Percentiles rank a stretch among this genome's conserved stretches.
Conservation (phyloP, 1,284 basidiomycete species). For the Erythrobasidium hasegawianum region DNA sequence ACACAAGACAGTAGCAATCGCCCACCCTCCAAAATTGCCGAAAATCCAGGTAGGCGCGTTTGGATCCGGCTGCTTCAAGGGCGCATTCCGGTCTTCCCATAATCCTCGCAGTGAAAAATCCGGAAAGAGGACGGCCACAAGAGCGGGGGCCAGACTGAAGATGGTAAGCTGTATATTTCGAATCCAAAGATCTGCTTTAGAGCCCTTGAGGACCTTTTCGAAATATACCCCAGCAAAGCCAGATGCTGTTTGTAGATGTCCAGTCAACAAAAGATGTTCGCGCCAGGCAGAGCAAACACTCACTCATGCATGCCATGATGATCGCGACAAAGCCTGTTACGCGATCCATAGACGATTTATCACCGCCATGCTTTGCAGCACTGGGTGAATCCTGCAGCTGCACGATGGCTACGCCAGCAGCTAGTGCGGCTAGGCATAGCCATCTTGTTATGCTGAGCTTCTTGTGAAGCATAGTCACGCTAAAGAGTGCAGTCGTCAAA, state of each 20-base stretch:
- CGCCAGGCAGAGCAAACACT: too few species aligned
- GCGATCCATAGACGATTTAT: slow-evolving; percentile 65
- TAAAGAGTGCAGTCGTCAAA: slow-evolving; percentile 91
- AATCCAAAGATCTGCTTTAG: slow-evolving; percentile 88
- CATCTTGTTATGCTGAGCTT: slow-evolving; percentile 72
- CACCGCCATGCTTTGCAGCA: slow-evolving; percentile 40
- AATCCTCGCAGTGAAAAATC: slow-evolving; percentile 39
- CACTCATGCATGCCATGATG: slow-evolving; percentile 77
- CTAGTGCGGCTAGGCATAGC: slow-evolving; percentile 76
- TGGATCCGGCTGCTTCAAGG: slow-evolving; percentile 1
- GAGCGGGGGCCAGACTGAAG: slow-evolving; percentile 86
- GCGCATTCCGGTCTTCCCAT: background rate
- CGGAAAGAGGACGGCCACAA: slow-evolving; percentile 72
- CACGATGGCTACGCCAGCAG: slow-evolving; percentile 86
- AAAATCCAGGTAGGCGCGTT: slow-evolving; percentile 54
- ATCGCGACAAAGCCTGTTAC: slow-evolving; percentile 80
- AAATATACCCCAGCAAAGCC: slow-evolving; percentile 97
- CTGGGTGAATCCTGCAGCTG: slow-evolving; percentile 65
- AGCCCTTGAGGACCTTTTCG: slow-evolving; percentile 91
- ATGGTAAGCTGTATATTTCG: slow-evolving; percentile 93
- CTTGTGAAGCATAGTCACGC: slow-evolving; percentile 80
- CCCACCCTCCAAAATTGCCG: slow-evolving; percentile 78
- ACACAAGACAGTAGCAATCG: slow-evolving; percentile 80
- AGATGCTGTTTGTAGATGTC: slow-evolving; percentile 56
- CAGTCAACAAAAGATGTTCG: too few species aligned